Conservation (phyloP, 2,329 filamentous ascomycete species). For the Clonostachys chloroleuca region DNA sequence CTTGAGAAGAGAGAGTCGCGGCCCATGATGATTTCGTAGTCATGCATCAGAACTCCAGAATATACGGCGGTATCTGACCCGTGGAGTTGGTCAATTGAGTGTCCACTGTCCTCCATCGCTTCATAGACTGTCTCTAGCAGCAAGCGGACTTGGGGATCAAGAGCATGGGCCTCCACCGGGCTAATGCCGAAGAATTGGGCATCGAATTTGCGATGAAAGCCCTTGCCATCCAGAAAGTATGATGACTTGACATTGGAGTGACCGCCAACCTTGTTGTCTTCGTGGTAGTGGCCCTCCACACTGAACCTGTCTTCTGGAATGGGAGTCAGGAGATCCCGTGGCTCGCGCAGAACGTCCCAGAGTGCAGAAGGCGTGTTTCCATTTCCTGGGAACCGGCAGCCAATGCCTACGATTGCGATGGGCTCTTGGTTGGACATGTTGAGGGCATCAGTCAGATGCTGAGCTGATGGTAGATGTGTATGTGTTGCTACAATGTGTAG, state of each 20-base stretch:
- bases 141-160: conserved; percentile 43
- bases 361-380: conserved; percentile 28
- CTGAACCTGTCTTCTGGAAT: conserved; percentile 38
- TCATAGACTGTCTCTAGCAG: conserved; percentile 44
- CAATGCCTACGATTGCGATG: conserved; percentile 34
- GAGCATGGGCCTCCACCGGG: conserved; percentile 35
- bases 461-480: too few relatives aligned
- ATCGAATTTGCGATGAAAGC: conserved; percentile 26
- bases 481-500: too few relatives aligned
- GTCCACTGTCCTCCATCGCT: conserved; percentile 41
- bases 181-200: conserved; percentile 41
- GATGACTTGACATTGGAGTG: background rate
- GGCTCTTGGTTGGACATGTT: too few relatives aligned
- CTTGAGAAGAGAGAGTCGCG: background rate
- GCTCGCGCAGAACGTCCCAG: conserved; percentile 28
- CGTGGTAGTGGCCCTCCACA: conserved; percentile 22
- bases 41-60: conserved; percentile 28
- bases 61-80: conserved; percentile 39
- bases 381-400: conserved; percentile 31
- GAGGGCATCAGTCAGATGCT: too few relatives aligned
- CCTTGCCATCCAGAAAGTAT: conserved; percentile 6
- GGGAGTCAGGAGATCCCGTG: conserved; percentile 25
- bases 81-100: conserved; percentile 36
- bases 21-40: background rate
- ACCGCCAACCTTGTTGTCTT: conserved; percentile 15